A percentile compares a stretch with the other conserved stretches of the same genome.
Evolutionary conservation across 192 early-diverging fungal species (phyloP).

Genomic region (Phycomyces nitens): DNA sequence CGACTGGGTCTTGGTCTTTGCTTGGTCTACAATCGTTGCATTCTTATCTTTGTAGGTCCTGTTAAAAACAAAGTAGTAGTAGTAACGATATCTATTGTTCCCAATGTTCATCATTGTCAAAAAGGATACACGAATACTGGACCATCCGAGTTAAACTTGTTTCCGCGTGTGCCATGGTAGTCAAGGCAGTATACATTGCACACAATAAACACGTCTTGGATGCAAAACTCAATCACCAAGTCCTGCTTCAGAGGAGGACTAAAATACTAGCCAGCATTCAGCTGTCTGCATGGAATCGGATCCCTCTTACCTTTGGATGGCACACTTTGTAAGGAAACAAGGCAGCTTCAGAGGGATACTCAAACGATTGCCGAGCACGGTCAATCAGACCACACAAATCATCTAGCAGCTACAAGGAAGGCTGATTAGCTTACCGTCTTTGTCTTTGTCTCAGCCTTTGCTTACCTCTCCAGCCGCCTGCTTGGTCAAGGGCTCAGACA

Average conservation of each 20-base stretch:
- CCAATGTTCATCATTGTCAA: too few relatives aligned
- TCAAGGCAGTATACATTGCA: constrained; percentile 31
- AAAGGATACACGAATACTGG: neutral
- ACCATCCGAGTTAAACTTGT: constrained; percentile 3
- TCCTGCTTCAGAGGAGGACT: constrained; percentile 32
- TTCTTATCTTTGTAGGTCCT: constrained; percentile 34
- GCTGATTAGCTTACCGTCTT: neutral
- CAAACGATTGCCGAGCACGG: constrained; percentile 28
- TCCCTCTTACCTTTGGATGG: constrained; percentile 33
- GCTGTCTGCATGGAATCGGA: neutral
- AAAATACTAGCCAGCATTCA: constrained; percentile 11
- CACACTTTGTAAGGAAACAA: constrained; percentile 36
- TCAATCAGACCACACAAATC: constrained; percentile 20
- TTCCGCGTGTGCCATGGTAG: constrained; percentile 10
- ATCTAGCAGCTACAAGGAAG: constrained; percentile 19
- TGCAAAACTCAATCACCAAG: constrained; percentile 30
- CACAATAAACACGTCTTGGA: constrained; percentile 21
- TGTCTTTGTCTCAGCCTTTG: neutral
- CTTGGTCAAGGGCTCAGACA: constrained; percentile 6
- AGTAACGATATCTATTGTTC: too few relatives aligned
- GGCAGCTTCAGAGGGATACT: constrained; percentile 24
- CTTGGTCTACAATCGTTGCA: constrained; percentile 22
- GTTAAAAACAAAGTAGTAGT: neutral
- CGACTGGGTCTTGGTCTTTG: constrained; percentile 30
- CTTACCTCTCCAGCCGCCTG: constrained; percentile 18